A percentile compares a stretch with the other conserved stretches of the same genome.
These are phyloP conservation scores for Hanseniaspora mollemarum DNA, from an alignment of 805 yeast species.

Conservation along the genomic window DNA sequence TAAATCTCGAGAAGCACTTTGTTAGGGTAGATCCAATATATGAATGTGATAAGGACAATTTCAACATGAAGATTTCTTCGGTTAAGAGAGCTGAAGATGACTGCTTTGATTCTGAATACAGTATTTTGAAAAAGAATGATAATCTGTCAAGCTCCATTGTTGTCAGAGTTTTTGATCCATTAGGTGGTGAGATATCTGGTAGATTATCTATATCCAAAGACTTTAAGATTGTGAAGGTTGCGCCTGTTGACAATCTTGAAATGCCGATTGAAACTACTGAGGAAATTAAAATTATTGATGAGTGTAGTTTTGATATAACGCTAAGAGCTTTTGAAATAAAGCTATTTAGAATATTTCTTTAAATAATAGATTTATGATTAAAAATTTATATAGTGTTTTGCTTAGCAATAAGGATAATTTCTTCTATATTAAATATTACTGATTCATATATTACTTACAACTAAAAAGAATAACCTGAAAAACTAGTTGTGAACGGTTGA, in stretches of 20 bases:
- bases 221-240: slow-evolving; percentile 38
- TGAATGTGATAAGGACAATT: slow-evolving; percentile 35
- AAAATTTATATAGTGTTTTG: background rate
- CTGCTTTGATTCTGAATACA: slow-evolving; percentile 31
- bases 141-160: slow-evolving; percentile 40
- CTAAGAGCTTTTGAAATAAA: slow-evolving; percentile 22
- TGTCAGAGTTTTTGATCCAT: slow-evolving; percentile 70
- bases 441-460: too few species aligned
- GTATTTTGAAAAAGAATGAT: slow-evolving; percentile 34
- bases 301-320: slow-evolving; percentile 22
- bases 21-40: slow-evolving; percentile 25
- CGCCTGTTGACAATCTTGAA: slow-evolving; percentile 50
- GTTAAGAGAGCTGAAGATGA: slow-evolving; percentile 86
- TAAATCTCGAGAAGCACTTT: slow-evolving; percentile 17
- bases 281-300: slow-evolving; percentile 29
- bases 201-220: slow-evolving; percentile 33
- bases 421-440: background rate
- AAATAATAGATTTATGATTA: background rate
- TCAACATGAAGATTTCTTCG: slow-evolving; percentile 56
- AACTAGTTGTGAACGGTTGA: background rate
- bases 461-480: too few species aligned
- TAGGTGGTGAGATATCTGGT: slow-evolving; percentile 67
- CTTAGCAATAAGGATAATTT: background rate
- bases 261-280: slow-evolving; percentile 14
- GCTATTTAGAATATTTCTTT: slow-evolving; percentile 23